These are phyloP conservation scores for Eimeria sp. DNA, from an alignment of 169 alveolate species.

Conservation along the genomic window DNA sequence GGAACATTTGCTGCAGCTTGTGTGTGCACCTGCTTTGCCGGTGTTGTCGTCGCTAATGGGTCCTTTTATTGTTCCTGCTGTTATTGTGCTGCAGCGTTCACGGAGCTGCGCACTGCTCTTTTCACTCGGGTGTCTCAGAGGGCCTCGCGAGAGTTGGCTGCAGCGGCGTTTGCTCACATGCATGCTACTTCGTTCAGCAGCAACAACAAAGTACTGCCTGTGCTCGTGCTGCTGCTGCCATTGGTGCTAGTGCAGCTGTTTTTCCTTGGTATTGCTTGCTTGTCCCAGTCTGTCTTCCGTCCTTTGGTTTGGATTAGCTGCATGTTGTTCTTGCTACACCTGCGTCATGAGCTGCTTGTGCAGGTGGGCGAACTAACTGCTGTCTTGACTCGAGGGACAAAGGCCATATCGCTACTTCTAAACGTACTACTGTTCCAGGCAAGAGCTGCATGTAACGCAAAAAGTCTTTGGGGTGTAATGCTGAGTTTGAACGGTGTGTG, in stretches of 20 bases:
- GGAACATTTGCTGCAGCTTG: not conserved
- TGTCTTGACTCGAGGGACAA: conserved; percentile 86
- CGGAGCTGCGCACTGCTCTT: conserved; percentile 86
- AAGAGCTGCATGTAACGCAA: not conserved
- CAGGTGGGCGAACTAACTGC: conserved; percentile 86
- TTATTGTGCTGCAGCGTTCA: conserved; percentile 83
- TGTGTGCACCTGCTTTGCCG: not conserved
- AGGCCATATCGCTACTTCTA: conserved; percentile 84
- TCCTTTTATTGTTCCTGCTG: not conserved
- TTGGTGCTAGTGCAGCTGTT: not conserved
- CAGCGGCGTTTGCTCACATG: conserved; percentile 84
- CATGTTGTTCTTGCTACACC: not conserved
- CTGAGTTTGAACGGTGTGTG: not conserved
- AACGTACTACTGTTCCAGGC: conserved; percentile 87
- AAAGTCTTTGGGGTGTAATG: not conserved
- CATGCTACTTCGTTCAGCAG: conserved; percentile 80
- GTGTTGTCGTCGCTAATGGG: not conserved
- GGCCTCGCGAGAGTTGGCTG: conserved; percentile 85
- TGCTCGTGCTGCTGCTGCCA: not conserved
- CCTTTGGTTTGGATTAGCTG: not conserved
- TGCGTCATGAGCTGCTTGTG: not conserved
- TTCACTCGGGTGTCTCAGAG: conserved; percentile 86
- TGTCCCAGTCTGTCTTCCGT: not conserved
- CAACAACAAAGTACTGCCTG: conserved; percentile 54
- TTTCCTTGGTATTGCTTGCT: not conserved